Evolutionary conservation across 345 rosid species (phyloP), one percentile per base, ranked within the genome.

Genomic region (Gossypium bickii): DNA sequence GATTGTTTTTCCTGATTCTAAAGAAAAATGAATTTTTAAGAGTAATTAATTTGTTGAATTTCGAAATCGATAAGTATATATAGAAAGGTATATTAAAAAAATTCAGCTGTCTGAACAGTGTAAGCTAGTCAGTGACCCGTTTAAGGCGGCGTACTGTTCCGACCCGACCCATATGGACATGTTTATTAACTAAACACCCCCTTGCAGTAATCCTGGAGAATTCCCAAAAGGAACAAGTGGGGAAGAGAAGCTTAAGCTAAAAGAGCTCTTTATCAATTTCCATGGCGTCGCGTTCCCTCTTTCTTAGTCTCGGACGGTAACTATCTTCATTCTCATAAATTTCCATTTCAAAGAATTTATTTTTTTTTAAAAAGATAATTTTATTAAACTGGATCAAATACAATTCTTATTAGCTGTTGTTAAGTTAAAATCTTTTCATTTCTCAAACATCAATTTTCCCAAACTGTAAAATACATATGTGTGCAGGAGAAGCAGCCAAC

Each of bases 241-340:
- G n/a, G 12, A 18, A 10, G 51, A n/a, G 24, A 63, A 63, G 60
- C 16, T 17, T 34, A 25, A 68, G 72, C 62, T 13, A 41, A 18
- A 41, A 56, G 68, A 24, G 41, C 22, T 68, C 58, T 25, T 1
- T 34, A 49, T 70, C 73, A 51, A 52, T 53, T 60, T 56, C 58
- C 34, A 84, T 79, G 84, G 78, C 83, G 24, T 56, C 72, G 62
- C 83, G 87, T 65, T 73, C 72, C 12, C 74, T 81, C 72, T 68
- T 81, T 53, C 70, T 79, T 70, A 56, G 61, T 77, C 74, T 81
- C 55, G 66, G 79, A 74, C 74, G 76, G 86, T 79, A 68, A 67
- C 60, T 41, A 1, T 53, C 43, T 51, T 25, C 9, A 12, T 74
- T 63, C 58, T 45, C 38, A 18, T 34, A 0, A 2, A 53, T n/a